Evolutionary conservation across 805 yeast genomes (phyloP).

Genomic region (Starmerella floris): DNA sequence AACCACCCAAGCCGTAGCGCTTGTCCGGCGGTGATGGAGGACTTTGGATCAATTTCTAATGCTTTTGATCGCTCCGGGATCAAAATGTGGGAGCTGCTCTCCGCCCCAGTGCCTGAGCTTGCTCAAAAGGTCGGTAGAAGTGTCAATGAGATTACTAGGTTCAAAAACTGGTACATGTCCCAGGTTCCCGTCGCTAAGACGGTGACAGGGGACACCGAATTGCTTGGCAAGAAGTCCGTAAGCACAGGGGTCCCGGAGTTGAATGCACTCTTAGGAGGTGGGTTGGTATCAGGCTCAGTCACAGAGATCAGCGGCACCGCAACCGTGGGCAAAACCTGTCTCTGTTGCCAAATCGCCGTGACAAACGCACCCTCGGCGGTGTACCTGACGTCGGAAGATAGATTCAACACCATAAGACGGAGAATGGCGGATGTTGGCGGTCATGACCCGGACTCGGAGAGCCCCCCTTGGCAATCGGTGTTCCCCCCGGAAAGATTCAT

Average conservation of each 20-base stretch:
- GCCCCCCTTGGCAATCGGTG: too few species aligned
- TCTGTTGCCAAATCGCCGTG: slow-evolving; percentile 39
- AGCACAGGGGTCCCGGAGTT: slow-evolving; percentile 38
- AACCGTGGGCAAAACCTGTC: slow-evolving; percentile 76
- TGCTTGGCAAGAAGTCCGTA: background rate
- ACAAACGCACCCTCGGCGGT: background rate
- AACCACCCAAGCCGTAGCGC: too few species aligned
- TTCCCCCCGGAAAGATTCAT: background rate
- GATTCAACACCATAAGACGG: background rate
- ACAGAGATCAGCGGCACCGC: slow-evolving; percentile 77
- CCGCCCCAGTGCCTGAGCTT: slow-evolving; percentile 1
- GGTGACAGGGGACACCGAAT: too few species aligned
- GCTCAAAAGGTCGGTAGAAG: slow-evolving; percentile 7
- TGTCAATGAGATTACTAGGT: slow-evolving; percentile 9
- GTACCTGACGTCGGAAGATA: slow-evolving; percentile 1
- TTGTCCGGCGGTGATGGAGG: too few species aligned
- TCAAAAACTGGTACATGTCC: slow-evolving; percentile 1
- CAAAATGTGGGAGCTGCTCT: slow-evolving; percentile 11
- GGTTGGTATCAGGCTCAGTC: slow-evolving; percentile 40
- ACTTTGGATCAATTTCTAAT: background rate
- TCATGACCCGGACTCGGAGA: background rate
- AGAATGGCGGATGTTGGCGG: background rate
- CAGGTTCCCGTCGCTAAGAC: background rate
- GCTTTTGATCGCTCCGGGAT: slow-evolving; percentile 4
- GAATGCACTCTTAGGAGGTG: slow-evolving; percentile 43